phyloP scores from a whole-genome alignment of 768 basidiomycete species.

The Pulveroboletus sp. region DNA sequence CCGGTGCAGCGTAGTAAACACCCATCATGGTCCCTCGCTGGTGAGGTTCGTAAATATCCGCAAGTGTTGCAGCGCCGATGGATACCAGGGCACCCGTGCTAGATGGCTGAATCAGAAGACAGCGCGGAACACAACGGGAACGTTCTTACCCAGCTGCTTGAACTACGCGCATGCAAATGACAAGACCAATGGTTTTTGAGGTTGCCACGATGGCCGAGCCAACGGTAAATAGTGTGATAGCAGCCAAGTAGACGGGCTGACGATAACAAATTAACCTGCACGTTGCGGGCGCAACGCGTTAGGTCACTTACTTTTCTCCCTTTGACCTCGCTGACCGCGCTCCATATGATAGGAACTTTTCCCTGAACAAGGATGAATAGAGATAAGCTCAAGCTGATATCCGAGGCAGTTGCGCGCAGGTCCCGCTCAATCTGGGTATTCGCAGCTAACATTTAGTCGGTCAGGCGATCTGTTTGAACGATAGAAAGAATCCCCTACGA shows the following conservation, averaged over 20 bases:
- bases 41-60: conserved; percentile 73
- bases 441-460: conserved; percentile 44
- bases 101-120: background rate
- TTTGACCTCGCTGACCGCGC: conserved; percentile 46
- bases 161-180: conserved; percentile 66
- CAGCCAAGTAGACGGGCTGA: conserved; percentile 54
- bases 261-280: background rate
- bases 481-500: conserved; percentile 14
- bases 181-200: conserved; percentile 48
- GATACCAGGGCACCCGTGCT: conserved; percentile 67
- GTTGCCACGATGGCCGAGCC: conserved; percentile 58
- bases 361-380: conserved; percentile 75
- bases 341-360: conserved; percentile 36
- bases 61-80: conserved; percentile 68
- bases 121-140: background rate
- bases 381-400: conserved; percentile 68
- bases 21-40: conserved; percentile 81
- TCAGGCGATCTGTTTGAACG: background rate
- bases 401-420: conserved; percentile 53
- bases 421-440: conserved; percentile 60
- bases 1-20: conserved; percentile 73
- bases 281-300: background rate
- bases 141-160: conserved; percentile 58
- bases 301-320: conserved; percentile 60
- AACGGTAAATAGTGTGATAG: conserved; percentile 48